Conservation (phyloP, 1,284 basidiomycete species). For the Trametes polyzona region DNA sequence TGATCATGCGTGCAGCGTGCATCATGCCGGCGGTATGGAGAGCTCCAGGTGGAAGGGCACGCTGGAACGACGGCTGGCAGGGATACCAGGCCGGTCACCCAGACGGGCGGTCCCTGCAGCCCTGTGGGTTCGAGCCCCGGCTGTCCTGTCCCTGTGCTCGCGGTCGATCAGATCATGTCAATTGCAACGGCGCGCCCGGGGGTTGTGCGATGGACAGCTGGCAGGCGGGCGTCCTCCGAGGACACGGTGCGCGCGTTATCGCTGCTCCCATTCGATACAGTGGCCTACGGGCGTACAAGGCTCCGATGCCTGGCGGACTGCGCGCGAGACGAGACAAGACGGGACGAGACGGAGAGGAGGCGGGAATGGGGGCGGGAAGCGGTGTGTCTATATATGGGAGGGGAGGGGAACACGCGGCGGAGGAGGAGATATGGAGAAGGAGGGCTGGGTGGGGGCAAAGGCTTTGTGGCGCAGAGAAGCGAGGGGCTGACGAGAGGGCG, state of each 20-base stretch:
- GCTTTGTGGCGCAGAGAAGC: constrained; percentile 28
- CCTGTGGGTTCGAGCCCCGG: background rate
- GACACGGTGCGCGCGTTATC: background rate
- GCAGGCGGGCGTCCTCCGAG: constrained; percentile 2
- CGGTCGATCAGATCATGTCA: constrained; percentile 11
- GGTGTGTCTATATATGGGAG: background rate
- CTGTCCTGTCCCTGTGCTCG: background rate
- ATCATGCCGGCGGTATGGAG: constrained; percentile 6
- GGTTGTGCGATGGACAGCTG: background rate
- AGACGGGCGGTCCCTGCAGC: background rate
- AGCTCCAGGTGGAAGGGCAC: background rate
- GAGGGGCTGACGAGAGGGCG: background rate
- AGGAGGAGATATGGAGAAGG: constrained; percentile 14
- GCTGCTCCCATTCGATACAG: no score
- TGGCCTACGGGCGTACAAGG: no score
- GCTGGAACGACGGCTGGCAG: background rate
- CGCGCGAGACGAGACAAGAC: no score
- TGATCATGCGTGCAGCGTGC: background rate
- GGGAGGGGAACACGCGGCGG: constrained; percentile 1
- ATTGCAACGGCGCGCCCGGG: background rate
- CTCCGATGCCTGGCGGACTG: background rate
- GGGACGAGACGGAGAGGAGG: background rate
- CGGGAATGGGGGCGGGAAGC: constrained; percentile 3
- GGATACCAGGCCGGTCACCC: background rate
- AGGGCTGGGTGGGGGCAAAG: constrained; percentile 14